phyloP scores from a whole-genome alignment of 2,329 filamentous ascomycete species.

The Rutstroemia sp. region DNA sequence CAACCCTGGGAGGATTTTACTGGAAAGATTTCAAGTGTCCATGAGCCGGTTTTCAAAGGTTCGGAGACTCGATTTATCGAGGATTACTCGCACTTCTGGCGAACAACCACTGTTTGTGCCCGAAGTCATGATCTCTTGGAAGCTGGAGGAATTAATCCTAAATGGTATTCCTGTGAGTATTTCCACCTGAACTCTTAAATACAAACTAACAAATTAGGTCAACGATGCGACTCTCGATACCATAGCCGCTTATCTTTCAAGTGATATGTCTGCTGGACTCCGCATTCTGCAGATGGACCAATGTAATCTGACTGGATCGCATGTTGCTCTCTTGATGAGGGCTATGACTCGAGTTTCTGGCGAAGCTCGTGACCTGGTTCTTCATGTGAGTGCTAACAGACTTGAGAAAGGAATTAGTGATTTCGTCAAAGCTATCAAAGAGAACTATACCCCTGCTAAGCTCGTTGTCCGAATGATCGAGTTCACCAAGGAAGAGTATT shows the following conservation, averaged over 20 bases:
- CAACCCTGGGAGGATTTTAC: slow-evolving; percentile 57
- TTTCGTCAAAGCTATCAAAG: slow-evolving; percentile 43
- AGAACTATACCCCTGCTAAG: slow-evolving; percentile 50
- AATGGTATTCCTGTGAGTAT: slow-evolving; percentile 48
- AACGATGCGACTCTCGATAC: slow-evolving; percentile 59
- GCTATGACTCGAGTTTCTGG: slow-evolving; percentile 48
- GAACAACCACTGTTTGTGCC: slow-evolving; percentile 56
- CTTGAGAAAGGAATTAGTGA: slow-evolving; percentile 43
- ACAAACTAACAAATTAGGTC: slow-evolving; percentile 30
- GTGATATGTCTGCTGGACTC: slow-evolving; percentile 51
- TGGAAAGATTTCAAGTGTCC: slow-evolving; percentile 56
- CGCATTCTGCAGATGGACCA: slow-evolving; percentile 58
- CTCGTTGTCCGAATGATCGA: slow-evolving; percentile 62
- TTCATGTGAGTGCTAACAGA: slow-evolving; percentile 54
- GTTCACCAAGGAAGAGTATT: slow-evolving; percentile 38
- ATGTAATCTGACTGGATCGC: slow-evolving; percentile 56
- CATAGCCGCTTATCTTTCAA: slow-evolving; percentile 55
- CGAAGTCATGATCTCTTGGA: slow-evolving; percentile 60
- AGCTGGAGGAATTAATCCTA: slow-evolving; percentile 56
- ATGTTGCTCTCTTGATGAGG: slow-evolving; percentile 57
- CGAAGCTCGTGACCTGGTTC: slow-evolving; percentile 49
- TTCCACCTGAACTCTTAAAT: not conserved
- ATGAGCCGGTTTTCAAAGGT: slow-evolving; percentile 61
- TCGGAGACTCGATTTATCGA: slow-evolving; percentile 57
- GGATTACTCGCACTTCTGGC: slow-evolving; percentile 55